These are phyloP conservation scores for Rossbeevera mucosa DNA, from an alignment of 768 basidiomycete species.

Conservation along the genomic window DNA sequence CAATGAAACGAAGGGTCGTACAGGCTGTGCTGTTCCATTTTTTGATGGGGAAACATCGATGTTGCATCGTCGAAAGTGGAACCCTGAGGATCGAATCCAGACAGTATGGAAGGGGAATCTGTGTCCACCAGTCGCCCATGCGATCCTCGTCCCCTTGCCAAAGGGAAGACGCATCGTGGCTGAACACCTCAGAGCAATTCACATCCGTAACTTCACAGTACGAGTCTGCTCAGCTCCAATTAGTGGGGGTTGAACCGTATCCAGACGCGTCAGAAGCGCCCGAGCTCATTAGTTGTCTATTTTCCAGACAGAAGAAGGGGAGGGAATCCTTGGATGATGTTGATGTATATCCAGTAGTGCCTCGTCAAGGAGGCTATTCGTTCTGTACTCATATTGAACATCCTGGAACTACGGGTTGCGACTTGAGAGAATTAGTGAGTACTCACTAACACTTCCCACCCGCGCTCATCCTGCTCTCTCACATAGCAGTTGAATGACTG, in stretches of 20 bases:
- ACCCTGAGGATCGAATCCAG: no score
- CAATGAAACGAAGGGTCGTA: conserved; percentile 1
- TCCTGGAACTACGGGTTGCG: no score
- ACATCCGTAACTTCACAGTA: neutral
- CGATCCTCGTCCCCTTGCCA: neutral
- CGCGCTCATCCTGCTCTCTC: no score
- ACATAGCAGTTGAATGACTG: no score
- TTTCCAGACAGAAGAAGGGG: neutral
- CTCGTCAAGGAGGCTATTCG: no score
- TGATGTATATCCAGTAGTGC: neutral
- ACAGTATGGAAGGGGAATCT: no score
- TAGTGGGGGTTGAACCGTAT: neutral
- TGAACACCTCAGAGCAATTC: neutral
- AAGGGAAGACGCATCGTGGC: neutral
- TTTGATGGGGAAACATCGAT: no score
- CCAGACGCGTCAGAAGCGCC: neutral
- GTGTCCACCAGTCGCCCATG: neutral
- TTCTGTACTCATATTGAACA: no score
- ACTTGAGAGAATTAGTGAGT: no score
- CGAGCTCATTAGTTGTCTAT: neutral
- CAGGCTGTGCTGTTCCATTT: neutral
- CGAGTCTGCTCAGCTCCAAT: neutral
- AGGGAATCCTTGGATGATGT: neutral
- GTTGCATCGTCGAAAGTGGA: neutral
- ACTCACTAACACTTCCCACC: no score